phyloP scores from a whole-genome alignment of 495 filamentous ascomycete species.

The Neurospora terricola region DNA sequence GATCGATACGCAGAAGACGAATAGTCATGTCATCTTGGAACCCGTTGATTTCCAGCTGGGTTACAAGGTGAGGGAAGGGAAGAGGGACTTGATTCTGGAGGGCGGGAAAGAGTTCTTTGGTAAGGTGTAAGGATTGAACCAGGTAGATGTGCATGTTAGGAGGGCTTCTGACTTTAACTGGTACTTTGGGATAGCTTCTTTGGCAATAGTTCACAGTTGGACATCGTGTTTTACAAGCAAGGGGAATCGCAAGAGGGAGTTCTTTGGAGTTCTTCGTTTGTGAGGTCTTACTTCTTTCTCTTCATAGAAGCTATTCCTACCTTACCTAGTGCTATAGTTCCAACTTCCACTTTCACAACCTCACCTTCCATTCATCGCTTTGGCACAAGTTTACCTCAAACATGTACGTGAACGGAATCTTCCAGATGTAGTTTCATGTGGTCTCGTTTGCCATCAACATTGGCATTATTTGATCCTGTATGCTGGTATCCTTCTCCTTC shows the following conservation, averaged over 20 bases:
- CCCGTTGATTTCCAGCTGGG: conserved; percentile 31
- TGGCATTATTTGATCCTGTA: no score
- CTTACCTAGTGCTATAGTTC: not conserved
- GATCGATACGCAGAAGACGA: conserved; percentile 41
- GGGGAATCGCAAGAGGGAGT: not conserved
- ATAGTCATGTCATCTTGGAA: conserved; percentile 39
- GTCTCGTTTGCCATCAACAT: no score
- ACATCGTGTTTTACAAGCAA: not conserved
- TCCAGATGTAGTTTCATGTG: no score
- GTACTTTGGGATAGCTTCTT: not conserved
- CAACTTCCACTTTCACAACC: not conserved
- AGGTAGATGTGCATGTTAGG: not conserved
- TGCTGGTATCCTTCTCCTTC: no score
- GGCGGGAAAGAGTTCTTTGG: conserved; percentile 23
- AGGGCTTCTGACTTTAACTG: not conserved
- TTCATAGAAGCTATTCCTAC: not conserved
- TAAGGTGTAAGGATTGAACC: conserved; percentile 9
- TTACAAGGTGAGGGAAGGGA: conserved; percentile 27
- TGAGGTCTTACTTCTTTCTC: not conserved
- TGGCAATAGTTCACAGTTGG: not conserved
- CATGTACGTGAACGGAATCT: no score
- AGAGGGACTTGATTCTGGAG: conserved; percentile 23
- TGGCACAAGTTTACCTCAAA: not conserved
- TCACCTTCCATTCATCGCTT: not conserved
- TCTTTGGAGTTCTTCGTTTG: not conserved